Evolutionary conservation across 2,329 filamentous ascomycete species (phyloP), one percentile per base, ranked within the genome.

Genomic region (Cytospora chrysosperma): DNA sequence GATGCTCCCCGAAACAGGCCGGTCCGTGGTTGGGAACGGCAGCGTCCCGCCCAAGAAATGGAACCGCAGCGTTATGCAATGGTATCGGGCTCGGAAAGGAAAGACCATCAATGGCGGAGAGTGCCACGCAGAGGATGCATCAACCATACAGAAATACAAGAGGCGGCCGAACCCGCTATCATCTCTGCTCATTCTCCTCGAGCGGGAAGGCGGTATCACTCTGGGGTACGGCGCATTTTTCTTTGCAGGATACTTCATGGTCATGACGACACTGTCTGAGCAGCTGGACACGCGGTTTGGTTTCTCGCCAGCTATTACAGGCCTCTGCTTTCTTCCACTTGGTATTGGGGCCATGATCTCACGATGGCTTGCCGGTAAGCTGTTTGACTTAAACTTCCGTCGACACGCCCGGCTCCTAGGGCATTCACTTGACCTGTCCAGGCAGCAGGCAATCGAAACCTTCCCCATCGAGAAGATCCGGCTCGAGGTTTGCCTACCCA

Each of bases 1-100:
- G 0, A 79, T 87, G 49, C 75, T 88, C 26, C 87, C 86, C 0
- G 81, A 85, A 64, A 85, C 82, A 0, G 80, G 80, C 63, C 72
- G 77, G 21, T 72, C 71, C 21, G 73, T 82, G 24, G 85, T 87
- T 0, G 84, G 78, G 9, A 79, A 87, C 64, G 85, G 84, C 7
- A 82, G 79, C 7, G 70, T 81, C 19, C 71, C 69, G 1, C 77
- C 81, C 1, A 28, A 32, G 10, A 60, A 51, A 13, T 64, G 56
- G 62, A 64, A 64, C 32, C 30, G 50, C 7, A 62, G 60, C 30
- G n/a, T 62, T 30, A 24, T 62, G 32, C 60, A 62, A 19, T 57
- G 54, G 54, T 62, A 49, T 47, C 56, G 62, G 13, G 27, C 56
- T 26, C 47, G 40, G 30, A 47, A 52, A 1, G 62, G 62, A n/a